Percentiles rank a stretch among this genome's conserved stretches.
Evolutionary conservation across 2,329 filamentous ascomycete genomes (phyloP).

Genomic region (Aspergillus bombycis): DNA sequence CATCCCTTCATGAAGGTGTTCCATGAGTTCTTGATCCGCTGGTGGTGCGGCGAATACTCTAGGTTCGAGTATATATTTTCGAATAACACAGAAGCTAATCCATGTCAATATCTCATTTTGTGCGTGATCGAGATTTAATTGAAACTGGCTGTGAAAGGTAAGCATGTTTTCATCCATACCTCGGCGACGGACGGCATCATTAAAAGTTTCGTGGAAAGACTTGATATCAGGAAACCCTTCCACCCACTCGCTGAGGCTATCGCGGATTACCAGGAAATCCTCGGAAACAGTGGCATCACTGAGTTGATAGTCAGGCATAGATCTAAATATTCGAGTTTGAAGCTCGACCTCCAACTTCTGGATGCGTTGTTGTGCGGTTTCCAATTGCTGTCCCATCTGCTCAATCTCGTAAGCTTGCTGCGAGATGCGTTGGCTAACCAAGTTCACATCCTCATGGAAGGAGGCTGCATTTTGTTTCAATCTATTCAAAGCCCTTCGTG

Average conservation of each 20-base stretch:
- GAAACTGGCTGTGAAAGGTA: neutral
- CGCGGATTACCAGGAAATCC: neutral
- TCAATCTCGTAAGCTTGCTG: neutral
- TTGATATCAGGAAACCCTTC: constrained; percentile 9
- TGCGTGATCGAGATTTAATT: neutral
- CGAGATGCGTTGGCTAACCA: neutral
- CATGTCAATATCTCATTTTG: constrained; percentile 1
- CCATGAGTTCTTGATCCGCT: neutral
- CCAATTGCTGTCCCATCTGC: neutral
- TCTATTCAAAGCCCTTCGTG: neutral
- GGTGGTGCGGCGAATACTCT: neutral
- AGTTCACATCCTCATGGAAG: neutral
- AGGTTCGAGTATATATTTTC: neutral
- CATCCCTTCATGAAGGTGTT: neutral
- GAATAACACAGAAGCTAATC: neutral
- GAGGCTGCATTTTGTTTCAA: neutral
- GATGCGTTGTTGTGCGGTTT: neutral
- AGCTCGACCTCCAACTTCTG: neutral
- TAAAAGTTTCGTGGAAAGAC: neutral
- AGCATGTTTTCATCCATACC: neutral
- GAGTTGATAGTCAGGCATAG: neutral
- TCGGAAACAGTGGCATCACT: constrained; percentile 5
- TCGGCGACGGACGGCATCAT: too few relatives aligned
- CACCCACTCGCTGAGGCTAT: constrained; percentile 6
- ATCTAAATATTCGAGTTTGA: constrained; percentile 1